A percentile compares a stretch with the other conserved stretches of the same genome.
phyloP scores from a whole-genome alignment of 73 alveolate genomes.

The Paramecium pentaurelia region DNA sequence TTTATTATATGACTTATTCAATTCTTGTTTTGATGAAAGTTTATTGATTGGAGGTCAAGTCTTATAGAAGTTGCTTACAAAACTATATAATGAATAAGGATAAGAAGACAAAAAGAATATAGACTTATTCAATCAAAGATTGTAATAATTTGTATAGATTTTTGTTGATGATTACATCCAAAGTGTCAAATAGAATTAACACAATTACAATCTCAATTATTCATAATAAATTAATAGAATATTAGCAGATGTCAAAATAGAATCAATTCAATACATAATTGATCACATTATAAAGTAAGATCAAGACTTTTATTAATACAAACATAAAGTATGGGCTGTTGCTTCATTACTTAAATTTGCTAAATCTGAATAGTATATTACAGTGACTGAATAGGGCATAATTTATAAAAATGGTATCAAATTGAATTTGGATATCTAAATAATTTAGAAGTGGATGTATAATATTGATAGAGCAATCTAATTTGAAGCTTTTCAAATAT shows the following conservation, averaged over 20 bases:
- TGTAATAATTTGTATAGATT: neutral
- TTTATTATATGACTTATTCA: neutral
- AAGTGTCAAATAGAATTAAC: neutral
- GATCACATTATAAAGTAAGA: neutral
- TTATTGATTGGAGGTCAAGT: slow-evolving; percentile 1
- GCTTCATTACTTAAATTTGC: neutral
- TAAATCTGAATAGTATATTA: neutral
- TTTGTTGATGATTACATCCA: neutral
- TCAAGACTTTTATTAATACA: neutral
- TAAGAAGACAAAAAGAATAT: neutral
- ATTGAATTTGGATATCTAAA: neutral
- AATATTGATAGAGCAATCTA: neutral
- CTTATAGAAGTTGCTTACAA: neutral
- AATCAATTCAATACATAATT: neutral
- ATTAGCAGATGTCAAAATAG: neutral
- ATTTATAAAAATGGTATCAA: neutral
- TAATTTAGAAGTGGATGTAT: slow-evolving; percentile 2
- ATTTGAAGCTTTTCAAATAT: slow-evolving; percentile 32
- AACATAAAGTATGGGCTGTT: neutral
- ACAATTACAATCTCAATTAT: neutral
- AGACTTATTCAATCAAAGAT: neutral
- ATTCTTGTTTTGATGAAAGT: slow-evolving; percentile 36
- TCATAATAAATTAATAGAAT: neutral
- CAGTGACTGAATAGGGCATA: neutral
- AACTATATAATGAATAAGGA: neutral